These are phyloP conservation scores for Paraurostyla sp. DNA, from an alignment of 73 alveolate genomes.

Conservation along the genomic window DNA sequence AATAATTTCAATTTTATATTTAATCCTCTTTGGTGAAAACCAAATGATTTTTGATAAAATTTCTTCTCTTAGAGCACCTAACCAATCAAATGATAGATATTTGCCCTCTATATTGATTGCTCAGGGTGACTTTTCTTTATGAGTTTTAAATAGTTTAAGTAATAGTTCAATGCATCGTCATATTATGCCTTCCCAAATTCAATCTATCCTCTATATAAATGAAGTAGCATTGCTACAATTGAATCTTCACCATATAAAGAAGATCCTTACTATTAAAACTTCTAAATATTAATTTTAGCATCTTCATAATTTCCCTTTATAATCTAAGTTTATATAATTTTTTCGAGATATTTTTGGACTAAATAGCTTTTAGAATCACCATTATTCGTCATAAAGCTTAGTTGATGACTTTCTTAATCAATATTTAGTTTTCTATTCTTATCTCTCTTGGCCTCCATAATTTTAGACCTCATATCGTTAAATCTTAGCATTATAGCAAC, in stretches of 20 bases:
- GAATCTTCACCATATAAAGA: constrained; percentile 19
- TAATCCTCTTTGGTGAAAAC: not conserved
- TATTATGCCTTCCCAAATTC: not conserved
- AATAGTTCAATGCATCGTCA: constrained; percentile 10
- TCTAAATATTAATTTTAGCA: not conserved
- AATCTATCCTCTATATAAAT: constrained; percentile 4
- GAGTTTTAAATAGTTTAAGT: not conserved
- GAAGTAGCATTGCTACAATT: not conserved
- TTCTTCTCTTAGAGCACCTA: not conserved
- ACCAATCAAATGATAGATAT: not conserved
- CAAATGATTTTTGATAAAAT: not conserved
- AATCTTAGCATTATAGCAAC: not conserved
- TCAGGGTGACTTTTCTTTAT: constrained; percentile 11
- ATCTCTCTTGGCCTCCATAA: not conserved
- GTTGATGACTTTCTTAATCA: not conserved
- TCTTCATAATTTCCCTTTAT: not conserved
- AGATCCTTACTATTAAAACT: not conserved
- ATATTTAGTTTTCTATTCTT: not conserved
- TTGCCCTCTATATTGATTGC: not conserved
- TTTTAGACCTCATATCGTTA: constrained; percentile 14
- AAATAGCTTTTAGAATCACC: not conserved
- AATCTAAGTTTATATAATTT: not conserved
- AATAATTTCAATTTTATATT: not conserved
- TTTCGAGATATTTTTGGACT: constrained; percentile 11
- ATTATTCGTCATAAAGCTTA: not conserved